These are phyloP conservation scores for Striga asiatica DNA, from an alignment of 257 asterid genomes.

Conservation along the genomic window DNA sequence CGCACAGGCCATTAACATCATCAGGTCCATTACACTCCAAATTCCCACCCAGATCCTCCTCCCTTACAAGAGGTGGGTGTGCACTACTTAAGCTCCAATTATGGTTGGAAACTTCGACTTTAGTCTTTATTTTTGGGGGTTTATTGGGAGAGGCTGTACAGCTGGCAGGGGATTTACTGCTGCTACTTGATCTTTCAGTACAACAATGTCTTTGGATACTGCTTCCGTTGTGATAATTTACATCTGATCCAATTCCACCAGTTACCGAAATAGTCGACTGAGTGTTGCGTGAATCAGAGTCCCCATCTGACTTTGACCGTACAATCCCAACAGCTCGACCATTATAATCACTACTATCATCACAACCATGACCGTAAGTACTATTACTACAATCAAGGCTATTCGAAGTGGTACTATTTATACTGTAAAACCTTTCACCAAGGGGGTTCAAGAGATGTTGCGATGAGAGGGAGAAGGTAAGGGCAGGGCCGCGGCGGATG, in stretches of 20 bases:
- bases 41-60: constrained; percentile 8
- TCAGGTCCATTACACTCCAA: constrained; percentile 15
- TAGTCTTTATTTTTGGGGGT: constrained; percentile 21
- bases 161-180: constrained; percentile 8
- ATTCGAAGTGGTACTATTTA: neutral
- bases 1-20: constrained; percentile 35
- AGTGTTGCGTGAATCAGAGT: constrained; percentile 17
- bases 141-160: constrained; percentile 18
- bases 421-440: constrained; percentile 6
- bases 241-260: constrained; percentile 5
- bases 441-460: constrained; percentile 17
- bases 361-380: constrained; percentile 9
- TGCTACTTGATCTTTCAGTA: constrained; percentile 9
- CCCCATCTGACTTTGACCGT: constrained; percentile 42
- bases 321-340: constrained; percentile 23
- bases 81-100: constrained; percentile 11
- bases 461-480: constrained; percentile 28
- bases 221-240: constrained; percentile 8
- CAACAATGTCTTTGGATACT: neutral
- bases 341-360: neutral
- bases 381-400: neutral
- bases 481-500: constrained; percentile 35
- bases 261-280: neutral
- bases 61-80: neutral
- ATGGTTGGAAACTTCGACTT: neutral